Conservation (phyloP, 202 grass and related monocot species). For the Cymbopogon flexuosus region DNA sequence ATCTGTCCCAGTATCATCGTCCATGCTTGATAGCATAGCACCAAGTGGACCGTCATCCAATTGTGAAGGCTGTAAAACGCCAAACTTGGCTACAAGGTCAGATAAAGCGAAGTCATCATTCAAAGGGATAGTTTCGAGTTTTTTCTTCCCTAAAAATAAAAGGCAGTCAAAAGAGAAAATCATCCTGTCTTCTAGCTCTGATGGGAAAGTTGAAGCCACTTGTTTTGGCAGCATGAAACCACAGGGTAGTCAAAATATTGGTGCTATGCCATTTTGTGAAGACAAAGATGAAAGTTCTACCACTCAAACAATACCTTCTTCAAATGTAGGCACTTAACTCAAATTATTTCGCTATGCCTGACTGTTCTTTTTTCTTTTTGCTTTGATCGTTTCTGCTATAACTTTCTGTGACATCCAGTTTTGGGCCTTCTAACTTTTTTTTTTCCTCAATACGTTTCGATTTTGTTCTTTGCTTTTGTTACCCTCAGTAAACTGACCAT, state of each 20-base stretch:
- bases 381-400: not conserved
- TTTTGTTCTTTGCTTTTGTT: conserved; percentile 22
- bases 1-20: conserved; percentile 71
- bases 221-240: conserved; percentile 26
- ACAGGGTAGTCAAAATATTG: conserved; percentile 18
- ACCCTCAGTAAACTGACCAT: conserved; percentile 18
- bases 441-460: not conserved
- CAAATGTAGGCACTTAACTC: conserved; percentile 30
- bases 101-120: conserved; percentile 68
- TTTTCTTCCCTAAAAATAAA: conserved; percentile 80
- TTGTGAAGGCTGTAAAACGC: conserved; percentile 39
- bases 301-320: conserved; percentile 34
- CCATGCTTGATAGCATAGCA: conserved; percentile 47
- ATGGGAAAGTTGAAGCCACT: conserved; percentile 27
- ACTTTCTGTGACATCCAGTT: conserved; percentile 1
- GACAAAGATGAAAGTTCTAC: conserved; percentile 26
- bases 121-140: conserved; percentile 77
- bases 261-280: conserved; percentile 31
- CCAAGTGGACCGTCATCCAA: conserved; percentile 26
- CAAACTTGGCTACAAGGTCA: conserved; percentile 34
- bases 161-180: conserved; percentile 51
- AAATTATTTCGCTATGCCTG: conserved; percentile 10
- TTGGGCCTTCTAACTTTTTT: not conserved
- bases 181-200: conserved; percentile 20
- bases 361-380: not conserved